Conservation (phyloP, 495 filamentous ascomycete genomes). For the Diplogelasinospora grovesii region DNA sequence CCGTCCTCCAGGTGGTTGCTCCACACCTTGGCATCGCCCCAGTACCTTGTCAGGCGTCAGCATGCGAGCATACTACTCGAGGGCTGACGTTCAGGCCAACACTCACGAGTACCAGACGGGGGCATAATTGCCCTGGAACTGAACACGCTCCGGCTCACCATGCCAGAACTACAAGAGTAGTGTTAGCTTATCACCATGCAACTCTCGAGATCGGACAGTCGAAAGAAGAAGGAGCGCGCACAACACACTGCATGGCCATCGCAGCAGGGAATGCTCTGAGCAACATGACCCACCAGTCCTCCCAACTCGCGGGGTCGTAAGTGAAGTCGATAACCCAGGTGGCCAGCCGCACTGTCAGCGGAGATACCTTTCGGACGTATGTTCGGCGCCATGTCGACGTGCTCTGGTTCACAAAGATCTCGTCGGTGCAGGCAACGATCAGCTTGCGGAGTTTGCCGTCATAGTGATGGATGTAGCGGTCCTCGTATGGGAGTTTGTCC, state of each 20-base stretch:
- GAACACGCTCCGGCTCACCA: no score
- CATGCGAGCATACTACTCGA: no score
- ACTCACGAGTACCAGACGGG: no score
- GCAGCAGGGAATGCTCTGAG: constrained; percentile 7
- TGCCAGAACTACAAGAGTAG: no score
- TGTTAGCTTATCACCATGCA: no score
- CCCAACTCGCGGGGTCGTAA: constrained; percentile 6
- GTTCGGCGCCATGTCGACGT: constrained; percentile 13
- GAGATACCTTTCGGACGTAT: constrained; percentile 13
- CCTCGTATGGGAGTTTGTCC: constrained; percentile 2
- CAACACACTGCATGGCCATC: constrained; percentile 9
- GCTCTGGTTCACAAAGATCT: constrained; percentile 5
- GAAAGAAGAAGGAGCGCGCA: no score
- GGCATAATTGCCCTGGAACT: no score
- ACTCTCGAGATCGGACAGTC: no score
- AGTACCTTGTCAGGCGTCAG: no score
- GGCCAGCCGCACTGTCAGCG: constrained; percentile 8
- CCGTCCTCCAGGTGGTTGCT: constrained; percentile 9
- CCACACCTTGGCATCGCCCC: constrained; percentile 12
- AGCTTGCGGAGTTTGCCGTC: constrained; percentile 15
- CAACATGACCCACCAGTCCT: constrained; percentile 8
- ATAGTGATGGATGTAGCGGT: constrained; percentile 11
- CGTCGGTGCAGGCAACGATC: constrained; percentile 13
- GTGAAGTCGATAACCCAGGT: constrained; percentile 13
- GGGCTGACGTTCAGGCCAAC: no score